Evolutionary conservation across 257 asterid species (phyloP).

Genomic region (Ilex aquifolium): DNA sequence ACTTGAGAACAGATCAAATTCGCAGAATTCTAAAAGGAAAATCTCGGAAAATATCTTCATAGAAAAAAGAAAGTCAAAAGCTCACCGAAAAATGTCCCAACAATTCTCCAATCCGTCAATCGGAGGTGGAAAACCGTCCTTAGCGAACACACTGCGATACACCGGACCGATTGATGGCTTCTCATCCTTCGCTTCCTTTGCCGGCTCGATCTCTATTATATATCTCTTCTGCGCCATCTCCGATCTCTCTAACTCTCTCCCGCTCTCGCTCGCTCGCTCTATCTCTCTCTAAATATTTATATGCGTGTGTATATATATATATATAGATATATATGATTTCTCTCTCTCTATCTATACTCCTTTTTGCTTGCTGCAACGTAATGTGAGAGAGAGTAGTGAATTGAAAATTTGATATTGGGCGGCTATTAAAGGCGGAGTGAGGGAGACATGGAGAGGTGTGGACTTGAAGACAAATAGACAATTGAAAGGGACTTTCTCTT

Average conservation of each 20-base stretch:
- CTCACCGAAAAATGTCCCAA: conserved; percentile 96
- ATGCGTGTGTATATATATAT: not conserved
- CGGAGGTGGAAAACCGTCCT: conserved; percentile 76
- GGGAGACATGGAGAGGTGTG: too few relatives aligned
- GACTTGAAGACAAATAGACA: too few relatives aligned
- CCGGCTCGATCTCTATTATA: conserved; percentile 70
- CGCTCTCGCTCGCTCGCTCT: not conserved
- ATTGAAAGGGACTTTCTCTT: too few relatives aligned
- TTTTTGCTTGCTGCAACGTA: too few relatives aligned
- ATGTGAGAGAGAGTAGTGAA: too few relatives aligned
- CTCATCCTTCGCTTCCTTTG: conserved; percentile 59
- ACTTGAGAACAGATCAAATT: too few relatives aligned
- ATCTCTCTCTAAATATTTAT: conserved; percentile 2
- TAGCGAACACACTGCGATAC: conserved; percentile 66
- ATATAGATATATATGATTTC: too few relatives aligned
- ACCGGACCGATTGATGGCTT: conserved; percentile 84
- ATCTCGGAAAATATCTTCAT: too few relatives aligned
- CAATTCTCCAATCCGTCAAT: conserved; percentile 68
- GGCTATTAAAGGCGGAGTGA: too few relatives aligned
- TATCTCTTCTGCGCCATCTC: conserved; percentile 43
- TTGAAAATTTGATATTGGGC: too few relatives aligned
- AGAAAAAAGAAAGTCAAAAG: conserved; percentile 4
- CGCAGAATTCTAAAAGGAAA: not conserved
- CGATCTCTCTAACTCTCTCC: not conserved
- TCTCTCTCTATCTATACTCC: too few relatives aligned